Base-by-base conservation (phyloP, 495 filamentous ascomycete genomes). In the Lophiotrema nucula region DNA sequence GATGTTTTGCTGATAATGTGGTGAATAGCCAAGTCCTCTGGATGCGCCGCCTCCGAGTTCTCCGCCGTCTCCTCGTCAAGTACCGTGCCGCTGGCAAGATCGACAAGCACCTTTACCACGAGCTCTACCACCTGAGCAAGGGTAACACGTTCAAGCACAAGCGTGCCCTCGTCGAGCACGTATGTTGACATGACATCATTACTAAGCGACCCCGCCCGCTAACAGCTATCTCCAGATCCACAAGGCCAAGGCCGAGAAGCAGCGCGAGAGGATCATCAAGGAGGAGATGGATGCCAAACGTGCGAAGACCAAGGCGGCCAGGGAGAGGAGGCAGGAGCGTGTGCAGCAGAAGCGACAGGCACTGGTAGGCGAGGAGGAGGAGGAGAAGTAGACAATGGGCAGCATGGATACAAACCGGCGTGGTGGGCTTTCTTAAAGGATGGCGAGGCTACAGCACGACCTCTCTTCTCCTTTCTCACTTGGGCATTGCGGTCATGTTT, bases 111-210 rank as follows among this genome's bases (percentile, higher is more conserved):
- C 91, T 99, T 49, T 99, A 99, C 85, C 93, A 99, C 83, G 89
- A 96, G 81, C 90, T 99, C 64, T 99, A 99, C 83, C 92, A 96
- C 77, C 80, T 95, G 70, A 88, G 87, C 86, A 99, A 99, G 91
- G 93, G 93, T 95, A 99, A 99, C 86, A 92, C 93, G 75, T 99
- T 99, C 88, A 99, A 99, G 90, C 93, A 99, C 87, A 99, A 96
- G 90, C 88, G 93, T 73, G 93, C 89, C 64, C 86, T 99, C 67
- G 90, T 99, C 74, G 93, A 99, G 82, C 93, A 98, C 81, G 93
- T 98, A 89, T 73, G 93, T 90, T 70, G 54, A 35, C 54, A 69
- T 70, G 65, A 68, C 65, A 68, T 73, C 69, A 69, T 61, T 41
- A 61, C 43, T 47, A 31, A 15, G 46, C 49, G 26, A n/a, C 44